Percentiles rank a stretch among this genome's conserved stretches.
phyloP scores from a whole-genome alignment of 768 basidiomycete species.

The Leccinum pellstonianum region DNA sequence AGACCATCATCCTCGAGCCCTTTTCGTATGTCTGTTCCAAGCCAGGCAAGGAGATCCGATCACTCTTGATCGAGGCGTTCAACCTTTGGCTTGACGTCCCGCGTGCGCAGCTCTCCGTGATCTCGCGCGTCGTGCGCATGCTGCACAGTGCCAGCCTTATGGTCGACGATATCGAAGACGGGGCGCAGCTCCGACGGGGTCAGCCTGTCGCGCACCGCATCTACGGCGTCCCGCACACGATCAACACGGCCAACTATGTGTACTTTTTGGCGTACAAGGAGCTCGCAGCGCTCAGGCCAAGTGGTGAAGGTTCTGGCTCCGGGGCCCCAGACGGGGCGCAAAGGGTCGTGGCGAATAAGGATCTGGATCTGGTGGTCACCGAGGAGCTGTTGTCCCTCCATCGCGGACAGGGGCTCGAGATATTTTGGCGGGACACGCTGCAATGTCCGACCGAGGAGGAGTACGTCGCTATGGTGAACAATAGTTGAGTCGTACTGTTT shows the following conservation, averaged over 20 bases:
- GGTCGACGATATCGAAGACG: constrained; percentile 96
- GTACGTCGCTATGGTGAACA: constrained; percentile 94
- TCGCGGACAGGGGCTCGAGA: constrained; percentile 91
- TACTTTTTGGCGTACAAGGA: constrained; percentile 94
- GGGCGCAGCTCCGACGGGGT: constrained; percentile 82
- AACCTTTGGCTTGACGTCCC: constrained; percentile 90
- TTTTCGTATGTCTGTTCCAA: constrained; percentile 79
- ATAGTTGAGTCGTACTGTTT: constrained; percentile 60
- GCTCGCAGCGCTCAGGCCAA: constrained; percentile 37
- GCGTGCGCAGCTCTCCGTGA: constrained; percentile 40
- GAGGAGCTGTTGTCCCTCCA: constrained; percentile 81
- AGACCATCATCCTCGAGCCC: constrained; percentile 67
- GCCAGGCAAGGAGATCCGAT: constrained; percentile 91
- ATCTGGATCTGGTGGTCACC: constrained; percentile 50
- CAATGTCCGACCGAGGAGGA: constrained; percentile 93
- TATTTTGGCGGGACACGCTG: constrained; percentile 91
- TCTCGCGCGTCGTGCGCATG: constrained; percentile 86
- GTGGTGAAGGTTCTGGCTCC: neutral
- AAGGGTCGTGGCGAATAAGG: constrained; percentile 63
- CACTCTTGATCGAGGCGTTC: constrained; percentile 88
- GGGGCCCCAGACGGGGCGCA: neutral
- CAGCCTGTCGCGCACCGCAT: constrained; percentile 91
- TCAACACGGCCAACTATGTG: constrained; percentile 96
- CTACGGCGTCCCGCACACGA: constrained; percentile 94
- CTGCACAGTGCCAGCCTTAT: constrained; percentile 91